phyloP scores from a whole-genome alignment of 257 asterid genomes.

The Solanum pinnatisectum region DNA sequence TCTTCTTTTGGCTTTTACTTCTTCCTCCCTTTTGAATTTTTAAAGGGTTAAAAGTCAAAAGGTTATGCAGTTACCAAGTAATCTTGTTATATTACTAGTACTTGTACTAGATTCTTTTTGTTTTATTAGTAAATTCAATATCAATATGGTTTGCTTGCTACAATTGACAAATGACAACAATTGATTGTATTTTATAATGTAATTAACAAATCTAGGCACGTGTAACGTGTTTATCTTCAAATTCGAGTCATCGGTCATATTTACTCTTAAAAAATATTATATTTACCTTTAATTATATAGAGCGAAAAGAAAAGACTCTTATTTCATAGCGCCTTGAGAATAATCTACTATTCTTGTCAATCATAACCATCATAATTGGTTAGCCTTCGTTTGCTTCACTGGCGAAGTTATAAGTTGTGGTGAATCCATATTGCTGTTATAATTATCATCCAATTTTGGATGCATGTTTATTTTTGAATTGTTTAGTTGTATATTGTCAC shows the following conservation, averaged over 20 bases:
- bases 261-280: too few species aligned
- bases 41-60: background rate
- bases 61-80: background rate
- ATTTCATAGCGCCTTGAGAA: background rate
- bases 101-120: background rate
- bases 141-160: background rate
- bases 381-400: background rate
- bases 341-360: background rate
- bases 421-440: background rate
- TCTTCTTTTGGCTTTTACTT: background rate
- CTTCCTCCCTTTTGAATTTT: background rate
- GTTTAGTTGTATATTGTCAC: background rate
- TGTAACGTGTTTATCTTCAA: background rate
- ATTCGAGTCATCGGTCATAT: too few species aligned
- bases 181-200: background rate
- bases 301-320: background rate
- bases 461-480: too few species aligned
- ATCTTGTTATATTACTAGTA: background rate
- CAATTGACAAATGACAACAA: background rate
- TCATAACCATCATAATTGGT: background rate
- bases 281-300: too few species aligned
- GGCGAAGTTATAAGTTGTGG: too few species aligned
- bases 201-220: background rate
- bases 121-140: background rate
- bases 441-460: too few species aligned